These are phyloP conservation scores for Globisporangium barbulae DNA, from an alignment of 352 stramenopile species.

Conservation along the genomic window DNA sequence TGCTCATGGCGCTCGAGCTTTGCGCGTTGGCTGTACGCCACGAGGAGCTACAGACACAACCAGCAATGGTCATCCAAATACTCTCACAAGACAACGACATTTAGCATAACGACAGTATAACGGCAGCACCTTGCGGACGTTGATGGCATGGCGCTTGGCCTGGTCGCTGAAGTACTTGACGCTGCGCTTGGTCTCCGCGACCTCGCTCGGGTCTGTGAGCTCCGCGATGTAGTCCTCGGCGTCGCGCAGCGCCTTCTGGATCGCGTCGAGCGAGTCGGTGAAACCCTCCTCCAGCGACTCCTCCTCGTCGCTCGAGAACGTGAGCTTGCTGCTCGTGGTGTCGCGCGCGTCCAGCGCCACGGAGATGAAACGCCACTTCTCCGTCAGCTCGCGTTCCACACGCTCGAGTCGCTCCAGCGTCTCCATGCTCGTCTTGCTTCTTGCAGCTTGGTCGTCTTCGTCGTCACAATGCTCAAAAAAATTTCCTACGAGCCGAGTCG, in stretches of 20 bases:
- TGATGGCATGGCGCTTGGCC: conserved; percentile 33
- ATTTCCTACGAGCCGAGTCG: too few species aligned
- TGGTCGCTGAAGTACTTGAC: conserved; percentile 29
- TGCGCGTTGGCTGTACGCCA: conserved; percentile 58
- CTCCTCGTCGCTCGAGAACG: conserved; percentile 59
- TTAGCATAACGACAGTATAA: not conserved
- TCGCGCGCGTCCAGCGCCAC: conserved; percentile 32
- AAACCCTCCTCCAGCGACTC: conserved; percentile 56
- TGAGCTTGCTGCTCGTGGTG: conserved; percentile 22
- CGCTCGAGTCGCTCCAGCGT: conserved; percentile 23
- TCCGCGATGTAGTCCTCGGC: conserved; percentile 49
- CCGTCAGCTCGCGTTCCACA: conserved; percentile 42
- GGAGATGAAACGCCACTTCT: conserved; percentile 40
- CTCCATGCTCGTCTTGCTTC: conserved; percentile 30
- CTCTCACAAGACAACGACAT: not conserved
- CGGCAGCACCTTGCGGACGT: conserved; percentile 62
- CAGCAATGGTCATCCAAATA: not conserved
- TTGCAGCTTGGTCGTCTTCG: not conserved
- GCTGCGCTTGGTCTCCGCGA: conserved; percentile 19
- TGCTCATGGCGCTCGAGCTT: conserved; percentile 59
- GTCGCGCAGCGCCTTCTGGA: conserved; percentile 30
- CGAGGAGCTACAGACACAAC: conserved; percentile 29
- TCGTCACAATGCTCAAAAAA: too few species aligned
- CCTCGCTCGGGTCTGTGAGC: conserved; percentile 29
- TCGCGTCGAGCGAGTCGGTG: conserved; percentile 36